A percentile compares a stretch with the other conserved stretches of the same genome.
Conservation (phyloP, 164 flowering plant genomes). For the Pachysandra terminalis region DNA sequence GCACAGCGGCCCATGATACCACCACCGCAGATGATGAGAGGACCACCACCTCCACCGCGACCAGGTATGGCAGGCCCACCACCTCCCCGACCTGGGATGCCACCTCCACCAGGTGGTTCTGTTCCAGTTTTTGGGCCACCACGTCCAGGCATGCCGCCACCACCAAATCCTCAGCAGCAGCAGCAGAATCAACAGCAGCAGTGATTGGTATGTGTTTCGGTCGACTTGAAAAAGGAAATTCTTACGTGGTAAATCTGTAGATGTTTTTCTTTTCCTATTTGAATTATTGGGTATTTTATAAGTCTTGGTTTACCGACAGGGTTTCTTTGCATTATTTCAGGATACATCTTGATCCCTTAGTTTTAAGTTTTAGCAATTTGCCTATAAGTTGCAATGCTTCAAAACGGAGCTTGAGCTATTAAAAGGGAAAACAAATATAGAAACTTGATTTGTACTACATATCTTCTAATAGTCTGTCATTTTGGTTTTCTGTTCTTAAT, state of each 20-base stretch:
- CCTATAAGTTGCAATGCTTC: neutral
- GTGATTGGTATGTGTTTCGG: slow-evolving; percentile 14
- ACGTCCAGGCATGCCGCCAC: slow-evolving; percentile 82
- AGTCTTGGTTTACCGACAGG: neutral
- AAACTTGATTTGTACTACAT: neutral
- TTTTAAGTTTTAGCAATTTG: no score
- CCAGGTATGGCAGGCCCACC: slow-evolving; percentile 58
- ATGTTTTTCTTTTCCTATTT: neutral
- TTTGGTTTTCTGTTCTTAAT: neutral
- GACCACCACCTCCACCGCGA: neutral
- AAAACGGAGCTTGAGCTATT: neutral
- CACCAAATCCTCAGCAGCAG: slow-evolving; percentile 46
- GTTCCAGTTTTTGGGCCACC: slow-evolving; percentile 66
- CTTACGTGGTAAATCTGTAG: neutral
- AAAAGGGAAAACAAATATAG: no score
- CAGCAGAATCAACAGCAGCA: slow-evolving; percentile 32
- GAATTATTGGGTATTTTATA: neutral
- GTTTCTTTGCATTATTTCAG: neutral
- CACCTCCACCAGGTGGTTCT: slow-evolving; percentile 72
- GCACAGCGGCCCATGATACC: slow-evolving; percentile 58
- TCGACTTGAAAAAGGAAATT: neutral
- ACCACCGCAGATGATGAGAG: slow-evolving; percentile 33
- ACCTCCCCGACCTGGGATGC: slow-evolving; percentile 67
- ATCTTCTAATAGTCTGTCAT: neutral
- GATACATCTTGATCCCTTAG: no score